A percentile compares a stretch with the other conserved stretches of the same genome.
Evolutionary conservation across 1,284 basidiomycete species (phyloP).

Genomic region (Sphaerobolus stellatus): DNA sequence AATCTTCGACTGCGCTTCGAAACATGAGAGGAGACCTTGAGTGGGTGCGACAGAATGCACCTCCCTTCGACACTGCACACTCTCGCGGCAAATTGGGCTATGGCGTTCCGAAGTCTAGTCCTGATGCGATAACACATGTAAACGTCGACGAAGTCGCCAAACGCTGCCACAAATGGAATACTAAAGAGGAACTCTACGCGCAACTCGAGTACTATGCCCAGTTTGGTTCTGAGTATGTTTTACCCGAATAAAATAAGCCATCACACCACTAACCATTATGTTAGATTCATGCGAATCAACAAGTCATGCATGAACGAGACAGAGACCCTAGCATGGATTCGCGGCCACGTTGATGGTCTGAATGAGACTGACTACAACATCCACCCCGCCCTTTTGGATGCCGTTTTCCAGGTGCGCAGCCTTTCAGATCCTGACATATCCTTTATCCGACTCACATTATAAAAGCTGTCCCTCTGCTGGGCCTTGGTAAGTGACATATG

Average conservation of each 20-base stretch:
- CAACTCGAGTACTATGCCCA: conserved; percentile 13
- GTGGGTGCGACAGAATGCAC: conserved; percentile 11
- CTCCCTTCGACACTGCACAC: conserved; percentile 18
- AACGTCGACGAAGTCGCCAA: conserved; percentile 17
- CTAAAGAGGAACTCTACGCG: conserved; percentile 16
- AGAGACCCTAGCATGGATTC: conserved; percentile 4
- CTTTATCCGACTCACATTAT: not conserved
- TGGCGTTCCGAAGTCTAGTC: conserved; percentile 14
- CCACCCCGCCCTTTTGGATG: not conserved
- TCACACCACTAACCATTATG: not conserved
- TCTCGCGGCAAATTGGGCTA: conserved; percentile 21
- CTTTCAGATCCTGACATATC: not conserved
- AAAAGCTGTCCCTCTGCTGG: not conserved
- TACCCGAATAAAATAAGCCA: not conserved
- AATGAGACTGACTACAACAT: not conserved
- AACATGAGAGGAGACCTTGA: conserved; percentile 10
- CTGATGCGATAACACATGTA: conserved; percentile 14
- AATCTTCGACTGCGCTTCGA: conserved; percentile 10
- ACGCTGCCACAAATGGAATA: conserved; percentile 12
- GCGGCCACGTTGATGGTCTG: not conserved
- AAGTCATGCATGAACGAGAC: conserved; percentile 5
- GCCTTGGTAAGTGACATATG: too few relatives aligned
- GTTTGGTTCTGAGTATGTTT: conserved; percentile 21
- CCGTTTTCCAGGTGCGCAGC: not conserved
- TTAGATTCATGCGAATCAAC: conserved; percentile 13